Conservation (phyloP, 2,329 filamentous ascomycete species). For the Ceratocystis ficicola region DNA sequence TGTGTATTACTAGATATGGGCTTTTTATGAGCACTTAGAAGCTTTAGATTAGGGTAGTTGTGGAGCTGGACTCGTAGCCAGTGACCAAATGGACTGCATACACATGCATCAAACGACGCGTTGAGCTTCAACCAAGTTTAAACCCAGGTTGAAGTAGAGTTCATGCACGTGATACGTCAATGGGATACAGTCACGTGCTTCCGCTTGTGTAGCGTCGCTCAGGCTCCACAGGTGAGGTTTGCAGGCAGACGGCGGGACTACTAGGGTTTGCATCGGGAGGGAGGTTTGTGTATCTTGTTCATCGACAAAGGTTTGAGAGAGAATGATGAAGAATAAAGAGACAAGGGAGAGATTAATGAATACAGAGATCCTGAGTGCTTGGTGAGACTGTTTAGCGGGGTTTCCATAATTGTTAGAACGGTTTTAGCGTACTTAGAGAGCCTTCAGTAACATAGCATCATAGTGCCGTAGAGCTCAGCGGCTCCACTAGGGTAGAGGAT, state of each 20-base stretch:
- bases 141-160: slow-evolving; percentile 1
- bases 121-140: not conserved
- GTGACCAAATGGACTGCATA: not conserved
- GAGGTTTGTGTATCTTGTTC: not conserved
- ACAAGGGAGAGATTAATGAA: too few species aligned
- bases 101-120: not conserved
- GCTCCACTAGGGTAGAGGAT: not conserved
- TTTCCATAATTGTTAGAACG: too few species aligned
- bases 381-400: too few species aligned
- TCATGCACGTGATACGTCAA: slow-evolving; percentile 5
- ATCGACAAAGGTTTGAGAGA: too few species aligned
- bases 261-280: not conserved
- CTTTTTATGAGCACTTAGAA: not conserved
- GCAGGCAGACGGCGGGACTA: not conserved
- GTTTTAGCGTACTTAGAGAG: too few species aligned
- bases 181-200: not conserved
- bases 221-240: not conserved
- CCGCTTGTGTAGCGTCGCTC: not conserved
- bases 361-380: too few species aligned
- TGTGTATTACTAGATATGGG: not conserved
- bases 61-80: not conserved
- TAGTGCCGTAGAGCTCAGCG: not conserved
- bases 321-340: too few species aligned
- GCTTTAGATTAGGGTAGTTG: too few species aligned
- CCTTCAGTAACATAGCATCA: too few species aligned